Base-by-base conservation (phyloP, 2,329 filamentous ascomycete species). In the Ophiostoma himal-ulmi region DNA sequence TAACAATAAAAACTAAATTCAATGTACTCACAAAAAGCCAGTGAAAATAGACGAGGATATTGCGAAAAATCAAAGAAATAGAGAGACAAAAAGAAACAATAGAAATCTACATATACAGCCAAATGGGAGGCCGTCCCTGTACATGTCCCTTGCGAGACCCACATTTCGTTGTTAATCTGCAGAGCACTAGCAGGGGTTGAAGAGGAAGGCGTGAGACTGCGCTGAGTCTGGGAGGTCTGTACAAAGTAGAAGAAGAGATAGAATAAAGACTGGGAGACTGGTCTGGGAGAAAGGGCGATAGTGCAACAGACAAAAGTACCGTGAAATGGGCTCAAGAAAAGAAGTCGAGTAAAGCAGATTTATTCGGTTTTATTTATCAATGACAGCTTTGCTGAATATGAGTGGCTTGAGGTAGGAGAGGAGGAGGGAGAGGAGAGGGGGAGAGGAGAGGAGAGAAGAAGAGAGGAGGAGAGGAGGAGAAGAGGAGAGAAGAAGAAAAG, bases 81-180 rank as follows among this genome's bases (percentile, higher is more conserved):
- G 6, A 13, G 11, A 36, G 30, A 20, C 5, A 20, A 7, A 7
- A 62, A 36, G 17, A 36, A 5, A 62, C n/a, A 14, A 17, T 10
- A 34, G 1, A 62, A 20, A 62, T 30, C 13, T 20, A 34, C 36
- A 36, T 36, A 20, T 14, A 20, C 34, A 22, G 20, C 10, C 3
- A 17, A 36, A 26, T 22, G 20, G 62, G 62, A 65, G 62, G 62
- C 62, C 62, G 62, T 39, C 62, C 17, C 30, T 39, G 60, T 17
- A 34, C 26, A 14, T 8, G 30, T 17, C 7, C 30, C 22, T n/a
- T 36, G 22, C 8, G 14, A 7, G 62, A 8, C 10, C 62, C 62
- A 65, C 62, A 26, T 41, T 65, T 65, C 36, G 34, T 13, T 65
- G 62, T 65, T 65, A 65, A 65, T 65, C 62, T 65, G 36, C 62